Evolutionary conservation across 164 flowering plant species (phyloP).

Genomic region (Umbellularia californica): DNA sequence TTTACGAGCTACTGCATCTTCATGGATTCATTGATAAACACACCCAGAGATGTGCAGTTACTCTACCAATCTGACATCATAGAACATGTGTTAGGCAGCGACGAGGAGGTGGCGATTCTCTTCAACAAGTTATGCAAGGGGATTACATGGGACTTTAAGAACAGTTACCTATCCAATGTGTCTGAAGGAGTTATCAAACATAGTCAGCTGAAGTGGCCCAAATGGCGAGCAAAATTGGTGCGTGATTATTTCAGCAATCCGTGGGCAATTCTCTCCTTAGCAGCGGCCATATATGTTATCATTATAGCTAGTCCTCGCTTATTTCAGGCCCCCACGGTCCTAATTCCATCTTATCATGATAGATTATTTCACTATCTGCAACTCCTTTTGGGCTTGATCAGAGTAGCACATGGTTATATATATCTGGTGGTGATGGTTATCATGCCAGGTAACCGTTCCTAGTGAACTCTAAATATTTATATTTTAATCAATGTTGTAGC

Average conservation of each 20-base stretch:
- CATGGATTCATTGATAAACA: constrained; percentile 3
- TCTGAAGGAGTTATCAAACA: neutral
- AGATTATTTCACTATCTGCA: too few species aligned
- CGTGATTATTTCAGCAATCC: constrained; percentile 5
- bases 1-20: constrained; percentile 2
- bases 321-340: neutral
- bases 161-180: neutral
- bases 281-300: neutral
- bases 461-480: too few species aligned
- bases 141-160: neutral
- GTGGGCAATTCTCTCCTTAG: neutral
- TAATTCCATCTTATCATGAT: too few species aligned
- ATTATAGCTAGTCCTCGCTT: neutral
- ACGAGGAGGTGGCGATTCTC: constrained; percentile 1
- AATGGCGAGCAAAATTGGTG: constrained; percentile 2
- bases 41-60: neutral
- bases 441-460: too few species aligned
- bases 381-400: too few species aligned
- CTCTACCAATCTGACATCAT: neutral
- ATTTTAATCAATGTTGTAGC: too few species aligned
- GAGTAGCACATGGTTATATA: too few species aligned
- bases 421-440: too few species aligned
- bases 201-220: neutral
- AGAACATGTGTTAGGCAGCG: neutral
- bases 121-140: constrained; percentile 6